Evolutionary conservation across 345 rosid genomes (phyloP).

Genomic region (Gossypium bickii): DNA sequence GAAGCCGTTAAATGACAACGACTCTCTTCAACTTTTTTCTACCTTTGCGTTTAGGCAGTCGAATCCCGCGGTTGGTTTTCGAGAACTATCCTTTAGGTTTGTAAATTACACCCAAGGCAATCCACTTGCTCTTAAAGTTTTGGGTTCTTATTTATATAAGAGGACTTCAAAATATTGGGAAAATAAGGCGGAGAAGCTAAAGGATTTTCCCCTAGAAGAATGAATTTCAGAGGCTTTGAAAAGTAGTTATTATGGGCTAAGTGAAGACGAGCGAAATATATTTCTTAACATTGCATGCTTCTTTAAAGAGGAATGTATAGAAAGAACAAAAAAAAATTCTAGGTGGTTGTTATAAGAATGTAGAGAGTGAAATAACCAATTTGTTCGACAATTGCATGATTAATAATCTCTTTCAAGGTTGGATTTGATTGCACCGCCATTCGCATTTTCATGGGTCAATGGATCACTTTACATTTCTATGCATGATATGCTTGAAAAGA

Average conservation of each 20-base stretch:
- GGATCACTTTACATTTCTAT: not conserved
- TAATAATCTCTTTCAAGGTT: no score
- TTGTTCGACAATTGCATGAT: not conserved
- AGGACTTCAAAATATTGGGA: not conserved
- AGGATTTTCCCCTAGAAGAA: not conserved
- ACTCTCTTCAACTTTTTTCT: conserved; percentile 2
- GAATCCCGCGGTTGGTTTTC: not conserved
- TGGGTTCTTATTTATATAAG: not conserved
- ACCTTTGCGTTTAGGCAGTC: not conserved
- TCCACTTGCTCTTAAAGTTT: not conserved
- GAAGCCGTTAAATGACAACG: not conserved
- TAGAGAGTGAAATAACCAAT: not conserved
- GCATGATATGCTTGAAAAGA: not conserved
- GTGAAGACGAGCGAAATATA: not conserved
- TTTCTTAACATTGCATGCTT: not conserved
- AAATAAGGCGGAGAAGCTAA: not conserved
- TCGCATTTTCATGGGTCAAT: no score
- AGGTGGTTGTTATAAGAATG: not conserved
- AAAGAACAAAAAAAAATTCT: not conserved
- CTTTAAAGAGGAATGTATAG: not conserved
- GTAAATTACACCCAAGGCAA: not conserved
- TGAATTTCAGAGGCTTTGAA: not conserved
- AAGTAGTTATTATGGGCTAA: not conserved
- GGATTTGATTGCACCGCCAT: no score
- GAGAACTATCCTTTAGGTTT: not conserved